A percentile compares a stretch with the other conserved stretches of the same genome.
These are phyloP conservation scores for Blepharisma japonicum DNA, from an alignment of 73 alveolate species.

Conservation along the genomic window DNA sequence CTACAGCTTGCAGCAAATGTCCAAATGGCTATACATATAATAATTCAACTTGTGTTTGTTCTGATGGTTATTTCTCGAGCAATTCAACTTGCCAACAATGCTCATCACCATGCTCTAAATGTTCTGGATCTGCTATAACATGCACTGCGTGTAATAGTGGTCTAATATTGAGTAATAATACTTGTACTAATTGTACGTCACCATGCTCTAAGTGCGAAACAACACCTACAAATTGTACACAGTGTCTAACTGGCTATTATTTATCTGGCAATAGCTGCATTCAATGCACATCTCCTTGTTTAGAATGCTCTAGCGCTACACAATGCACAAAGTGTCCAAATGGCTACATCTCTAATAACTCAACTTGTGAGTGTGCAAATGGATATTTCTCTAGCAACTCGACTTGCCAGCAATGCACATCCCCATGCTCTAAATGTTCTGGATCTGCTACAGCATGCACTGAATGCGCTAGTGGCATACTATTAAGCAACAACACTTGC, in stretches of 20 bases:
- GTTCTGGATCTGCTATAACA: conserved; percentile 11
- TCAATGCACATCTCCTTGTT: conserved; percentile 12
- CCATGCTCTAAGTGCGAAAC: background rate
- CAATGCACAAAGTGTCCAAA: conserved; percentile 20
- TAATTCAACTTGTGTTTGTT: no score
- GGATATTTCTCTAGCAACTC: no score
- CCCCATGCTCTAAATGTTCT: background rate
- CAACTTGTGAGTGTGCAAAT: background rate
- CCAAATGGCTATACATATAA: no score
- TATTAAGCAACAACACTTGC: background rate
- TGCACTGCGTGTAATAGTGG: conserved; percentile 28
- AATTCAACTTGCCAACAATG: conserved; percentile 6
- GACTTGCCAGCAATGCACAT: background rate
- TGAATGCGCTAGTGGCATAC: background rate
- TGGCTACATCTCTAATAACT: background rate
- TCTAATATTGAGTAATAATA: no score
- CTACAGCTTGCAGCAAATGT: no score
- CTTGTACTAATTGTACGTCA: background rate
- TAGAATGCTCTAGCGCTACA: background rate
- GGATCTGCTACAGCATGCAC: background rate
- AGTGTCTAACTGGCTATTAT: background rate
- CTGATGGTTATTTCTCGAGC: no score
- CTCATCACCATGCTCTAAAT: background rate
- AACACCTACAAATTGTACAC: background rate
- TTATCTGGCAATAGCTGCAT: conserved; percentile 27